phyloP scores from a whole-genome alignment of 352 stramenopile genomes.

The Phytopythium sindhum region DNA sequence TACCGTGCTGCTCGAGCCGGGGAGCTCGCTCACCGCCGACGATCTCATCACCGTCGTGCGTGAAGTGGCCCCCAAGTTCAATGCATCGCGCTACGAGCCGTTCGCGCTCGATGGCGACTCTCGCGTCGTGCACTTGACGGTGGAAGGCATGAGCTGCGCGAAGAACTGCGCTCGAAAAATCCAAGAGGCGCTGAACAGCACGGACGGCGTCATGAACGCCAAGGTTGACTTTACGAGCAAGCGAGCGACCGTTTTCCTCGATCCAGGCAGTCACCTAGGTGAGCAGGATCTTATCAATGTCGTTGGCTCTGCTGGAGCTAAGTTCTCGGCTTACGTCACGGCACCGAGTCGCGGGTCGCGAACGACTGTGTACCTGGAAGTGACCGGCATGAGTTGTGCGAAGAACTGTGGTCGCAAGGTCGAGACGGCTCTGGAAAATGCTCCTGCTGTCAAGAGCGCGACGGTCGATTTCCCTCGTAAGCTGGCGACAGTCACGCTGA shows the following conservation, averaged over 20 bases:
- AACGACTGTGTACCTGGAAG: slow-evolving; percentile 46
- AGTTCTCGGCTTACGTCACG: slow-evolving; percentile 58
- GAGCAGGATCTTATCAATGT: slow-evolving; percentile 63
- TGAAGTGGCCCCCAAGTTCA: slow-evolving; percentile 40
- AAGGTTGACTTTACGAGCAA: slow-evolving; percentile 78
- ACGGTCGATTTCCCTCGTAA: slow-evolving; percentile 69
- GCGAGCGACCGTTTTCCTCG: slow-evolving; percentile 72
- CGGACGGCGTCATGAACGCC: slow-evolving; percentile 65
- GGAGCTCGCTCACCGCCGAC: slow-evolving; percentile 56
- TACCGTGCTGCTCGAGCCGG: slow-evolving; percentile 61
- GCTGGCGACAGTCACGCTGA: slow-evolving; percentile 54
- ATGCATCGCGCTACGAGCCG: slow-evolving; percentile 58
- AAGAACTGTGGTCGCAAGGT: slow-evolving; percentile 83
- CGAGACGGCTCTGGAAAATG: slow-evolving; percentile 43
- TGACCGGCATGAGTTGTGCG: slow-evolving; percentile 79
- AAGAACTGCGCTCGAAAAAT: slow-evolving; percentile 78
- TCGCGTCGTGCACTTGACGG: slow-evolving; percentile 67
- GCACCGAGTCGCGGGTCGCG: slow-evolving; percentile 36
- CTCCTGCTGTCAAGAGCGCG: slow-evolving; percentile 49
- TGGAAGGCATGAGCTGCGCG: slow-evolving; percentile 78
- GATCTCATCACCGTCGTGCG: slow-evolving; percentile 67
- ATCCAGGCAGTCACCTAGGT: slow-evolving; percentile 61
- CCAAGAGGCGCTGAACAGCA: slow-evolving; percentile 53
- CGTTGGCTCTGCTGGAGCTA: slow-evolving; percentile 47
- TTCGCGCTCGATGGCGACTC: slow-evolving; percentile 57